Evolutionary conservation across 192 early-diverging fungal genomes (phyloP).

Genomic region (Gorgonomyces haynaldii): DNA sequence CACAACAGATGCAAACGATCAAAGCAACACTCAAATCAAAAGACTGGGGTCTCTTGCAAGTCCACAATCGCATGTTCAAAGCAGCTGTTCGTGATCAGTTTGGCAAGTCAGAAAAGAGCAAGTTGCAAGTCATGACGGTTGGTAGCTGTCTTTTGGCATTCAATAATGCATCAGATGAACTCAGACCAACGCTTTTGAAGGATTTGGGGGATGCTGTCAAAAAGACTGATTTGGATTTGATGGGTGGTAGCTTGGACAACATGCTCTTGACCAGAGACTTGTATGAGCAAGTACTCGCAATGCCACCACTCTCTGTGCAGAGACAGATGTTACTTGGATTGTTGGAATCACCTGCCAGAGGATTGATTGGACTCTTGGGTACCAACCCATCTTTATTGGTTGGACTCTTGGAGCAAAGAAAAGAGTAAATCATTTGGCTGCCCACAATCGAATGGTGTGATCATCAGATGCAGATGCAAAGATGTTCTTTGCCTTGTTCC

Average conservation of each 20-base stretch:
- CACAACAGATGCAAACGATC: background rate
- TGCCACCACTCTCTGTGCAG: background rate
- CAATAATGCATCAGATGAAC: background rate
- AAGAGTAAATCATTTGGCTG: background rate
- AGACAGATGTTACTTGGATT: background rate
- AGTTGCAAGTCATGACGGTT: conserved; percentile 1
- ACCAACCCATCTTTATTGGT: background rate
- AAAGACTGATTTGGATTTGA: background rate
- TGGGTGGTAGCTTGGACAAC: conserved; percentile 1
- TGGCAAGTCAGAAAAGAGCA: background rate
- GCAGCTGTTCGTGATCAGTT: background rate
- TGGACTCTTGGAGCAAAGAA: background rate
- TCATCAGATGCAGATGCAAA: conserved; percentile 80
- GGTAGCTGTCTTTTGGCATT: background rate
- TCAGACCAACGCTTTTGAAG: background rate
- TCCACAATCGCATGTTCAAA: background rate
- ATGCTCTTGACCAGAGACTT: background rate
- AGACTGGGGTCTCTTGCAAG: background rate
- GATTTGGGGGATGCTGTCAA: background rate
- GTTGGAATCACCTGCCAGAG: background rate
- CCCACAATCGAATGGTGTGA: conserved; percentile 65
- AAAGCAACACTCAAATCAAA: background rate
- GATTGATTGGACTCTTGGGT: background rate
- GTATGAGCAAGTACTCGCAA: background rate
- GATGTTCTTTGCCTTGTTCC: conserved; percentile 56